phyloP scores from a whole-genome alignment of 2,329 filamentous ascomycete genomes.

The Trichoderma hamatum region DNA sequence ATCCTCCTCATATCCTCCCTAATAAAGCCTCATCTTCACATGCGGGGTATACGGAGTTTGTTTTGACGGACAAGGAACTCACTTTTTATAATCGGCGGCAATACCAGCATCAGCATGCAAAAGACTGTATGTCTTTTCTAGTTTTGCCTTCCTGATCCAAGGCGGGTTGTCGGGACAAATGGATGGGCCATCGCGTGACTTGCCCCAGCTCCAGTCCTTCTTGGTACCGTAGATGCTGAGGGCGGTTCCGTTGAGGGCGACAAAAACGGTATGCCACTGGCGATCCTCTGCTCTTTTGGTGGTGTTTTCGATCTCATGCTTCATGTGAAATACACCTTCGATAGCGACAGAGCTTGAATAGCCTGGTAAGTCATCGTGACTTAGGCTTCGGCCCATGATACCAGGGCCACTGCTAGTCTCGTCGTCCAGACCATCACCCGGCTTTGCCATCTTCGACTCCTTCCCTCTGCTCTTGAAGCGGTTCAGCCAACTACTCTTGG shows the following conservation, averaged over 20 bases:
- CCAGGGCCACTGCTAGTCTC: not conserved
- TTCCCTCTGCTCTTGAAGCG: slow-evolving; percentile 27
- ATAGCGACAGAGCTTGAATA: slow-evolving; percentile 61
- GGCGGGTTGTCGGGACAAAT: slow-evolving; percentile 54
- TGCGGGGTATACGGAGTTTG: not conserved
- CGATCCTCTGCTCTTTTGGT: slow-evolving; percentile 64
- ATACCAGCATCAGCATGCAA: slow-evolving; percentile 76
- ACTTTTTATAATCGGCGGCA: slow-evolving; percentile 73
- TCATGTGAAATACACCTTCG: slow-evolving; percentile 62
- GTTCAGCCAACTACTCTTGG: slow-evolving; percentile 15
- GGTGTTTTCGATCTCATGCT: slow-evolving; percentile 68
- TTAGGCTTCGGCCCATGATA: not conserved
- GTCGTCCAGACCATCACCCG: not conserved
- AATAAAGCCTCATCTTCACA: not conserved
- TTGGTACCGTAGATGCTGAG: slow-evolving; percentile 68
- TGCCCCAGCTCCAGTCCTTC: slow-evolving; percentile 56
- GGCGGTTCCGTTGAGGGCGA: slow-evolving; percentile 68
- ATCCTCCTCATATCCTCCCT: not conserved
- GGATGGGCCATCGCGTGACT: slow-evolving; percentile 51
- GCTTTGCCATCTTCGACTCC: slow-evolving; percentile 8
- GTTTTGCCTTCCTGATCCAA: slow-evolving; percentile 55
- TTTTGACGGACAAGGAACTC: slow-evolving; percentile 36
- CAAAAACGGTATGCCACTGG: slow-evolving; percentile 66
- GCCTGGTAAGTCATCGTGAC: slow-evolving; percentile 45
- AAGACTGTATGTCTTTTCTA: slow-evolving; percentile 70